Evolutionary conservation across 768 basidiomycete genomes (phyloP).

Genomic region (Collybiopsis luxurians): DNA sequence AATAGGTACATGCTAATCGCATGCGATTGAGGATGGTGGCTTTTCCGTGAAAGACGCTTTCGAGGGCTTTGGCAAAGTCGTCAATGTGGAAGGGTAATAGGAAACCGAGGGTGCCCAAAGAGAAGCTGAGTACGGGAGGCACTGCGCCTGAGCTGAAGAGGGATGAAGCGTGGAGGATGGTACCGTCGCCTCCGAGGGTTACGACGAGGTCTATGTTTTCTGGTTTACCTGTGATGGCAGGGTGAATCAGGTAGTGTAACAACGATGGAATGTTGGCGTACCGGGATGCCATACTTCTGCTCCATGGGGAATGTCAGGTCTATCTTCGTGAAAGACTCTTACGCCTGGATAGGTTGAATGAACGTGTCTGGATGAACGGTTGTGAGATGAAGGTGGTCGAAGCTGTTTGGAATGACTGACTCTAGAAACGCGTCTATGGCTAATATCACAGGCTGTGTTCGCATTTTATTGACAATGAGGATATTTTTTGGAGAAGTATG

Average conservation of each 20-base stretch:
- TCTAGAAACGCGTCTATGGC: constrained; percentile 73
- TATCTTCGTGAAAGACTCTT: constrained; percentile 64
- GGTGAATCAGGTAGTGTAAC: too few relatives aligned
- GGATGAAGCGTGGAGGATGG: constrained; percentile 90
- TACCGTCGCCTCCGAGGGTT: constrained; percentile 93
- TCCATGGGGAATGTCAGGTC: constrained; percentile 60
- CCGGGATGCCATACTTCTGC: constrained; percentile 68
- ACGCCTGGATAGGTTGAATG: constrained; percentile 56
- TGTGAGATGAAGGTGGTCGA: neutral
- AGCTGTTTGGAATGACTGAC: constrained; percentile 34
- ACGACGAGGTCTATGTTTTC: constrained; percentile 82
- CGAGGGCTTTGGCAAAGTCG: constrained; percentile 76
- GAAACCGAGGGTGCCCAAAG: constrained; percentile 93
- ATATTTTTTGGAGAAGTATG: constrained; percentile 42
- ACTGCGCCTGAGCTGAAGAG: constrained; percentile 89
- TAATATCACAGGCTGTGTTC: constrained; percentile 72
- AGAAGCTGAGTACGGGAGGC: constrained; percentile 88
- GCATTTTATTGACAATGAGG: constrained; percentile 77
- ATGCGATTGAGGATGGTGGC: constrained; percentile 85
- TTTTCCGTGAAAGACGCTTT: constrained; percentile 75
- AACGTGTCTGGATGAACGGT: constrained; percentile 45
- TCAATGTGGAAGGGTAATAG: constrained; percentile 86
- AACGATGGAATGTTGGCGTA: constrained; percentile 21
- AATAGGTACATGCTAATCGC: constrained; percentile 83
- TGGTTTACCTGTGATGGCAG: constrained; percentile 42